A percentile compares a stretch with the other conserved stretches of the same genome.
Conservation (phyloP, 2,329 filamentous ascomycete genomes). For the Aspergillus pseudoviridinutans region DNA sequence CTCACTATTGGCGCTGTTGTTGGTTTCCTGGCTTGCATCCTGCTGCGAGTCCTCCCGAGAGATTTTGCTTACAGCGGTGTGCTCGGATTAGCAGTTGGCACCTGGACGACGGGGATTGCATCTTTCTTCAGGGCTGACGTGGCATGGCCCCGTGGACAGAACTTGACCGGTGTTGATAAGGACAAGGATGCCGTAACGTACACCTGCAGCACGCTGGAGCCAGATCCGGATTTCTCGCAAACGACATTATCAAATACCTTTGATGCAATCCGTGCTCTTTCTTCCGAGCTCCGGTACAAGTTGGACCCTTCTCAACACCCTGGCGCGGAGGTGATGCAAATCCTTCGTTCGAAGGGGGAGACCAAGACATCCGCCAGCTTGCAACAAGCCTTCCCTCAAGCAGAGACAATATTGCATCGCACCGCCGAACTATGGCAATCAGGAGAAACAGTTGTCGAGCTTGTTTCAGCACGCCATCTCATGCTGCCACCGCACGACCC, state of each 20-base stretch:
- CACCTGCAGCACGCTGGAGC: conserved; percentile 34
- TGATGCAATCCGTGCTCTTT: conserved; percentile 23
- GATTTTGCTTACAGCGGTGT: conserved; percentile 45
- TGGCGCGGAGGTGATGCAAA: conserved; percentile 41
- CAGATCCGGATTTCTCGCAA: conserved; percentile 8
- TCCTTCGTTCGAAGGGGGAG: conserved; percentile 34
- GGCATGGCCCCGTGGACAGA: conserved; percentile 24
- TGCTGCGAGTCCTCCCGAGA: conserved; percentile 38
- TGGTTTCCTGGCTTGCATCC: conserved; percentile 47
- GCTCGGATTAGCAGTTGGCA: conserved; percentile 46
- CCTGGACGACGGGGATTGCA: conserved; percentile 51
- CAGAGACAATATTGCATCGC: conserved; percentile 26
- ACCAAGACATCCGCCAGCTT: conserved; percentile 25
- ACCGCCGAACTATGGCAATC: conserved; percentile 30
- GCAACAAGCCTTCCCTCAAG: conserved; percentile 40
- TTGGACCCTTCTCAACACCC: conserved; percentile 40
- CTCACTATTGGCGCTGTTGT: conserved; percentile 44
- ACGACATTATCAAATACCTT: conserved; percentile 8
- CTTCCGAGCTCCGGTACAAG: conserved; percentile 37
- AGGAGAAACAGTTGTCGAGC: conserved; percentile 10
- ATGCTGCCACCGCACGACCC: conserved; percentile 7
- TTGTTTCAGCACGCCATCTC: conserved; percentile 10
- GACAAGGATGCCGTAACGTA: conserved; percentile 30
- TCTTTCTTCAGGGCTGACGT: conserved; percentile 48
- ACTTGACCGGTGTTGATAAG: conserved; percentile 43